Evolutionary conservation across 1,284 basidiomycete genomes (phyloP).

Genomic region (Melampsora larici-populina): DNA sequence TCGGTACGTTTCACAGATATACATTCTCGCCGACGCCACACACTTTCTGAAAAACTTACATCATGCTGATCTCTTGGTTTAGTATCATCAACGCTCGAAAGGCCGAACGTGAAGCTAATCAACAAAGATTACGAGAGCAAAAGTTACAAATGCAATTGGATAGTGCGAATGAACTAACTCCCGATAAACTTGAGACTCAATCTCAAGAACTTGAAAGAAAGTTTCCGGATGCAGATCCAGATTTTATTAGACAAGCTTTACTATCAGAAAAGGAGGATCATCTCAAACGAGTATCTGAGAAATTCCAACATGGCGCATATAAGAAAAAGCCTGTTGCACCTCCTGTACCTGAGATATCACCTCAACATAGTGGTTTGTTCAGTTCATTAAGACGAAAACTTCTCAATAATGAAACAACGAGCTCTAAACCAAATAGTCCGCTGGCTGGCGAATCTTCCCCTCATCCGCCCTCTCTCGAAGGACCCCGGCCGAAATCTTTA

Average conservation of each 20-base stretch:
- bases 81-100: slow-evolving; percentile 44
- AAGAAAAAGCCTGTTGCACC: slow-evolving; percentile 5
- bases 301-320: slow-evolving; percentile 40
- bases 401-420: slow-evolving; percentile 10
- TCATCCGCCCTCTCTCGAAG: background rate
- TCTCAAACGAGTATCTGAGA: slow-evolving; percentile 37
- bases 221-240: slow-evolving; percentile 42
- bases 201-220: slow-evolving; percentile 26
- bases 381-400: slow-evolving; percentile 34
- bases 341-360: slow-evolving; percentile 18
- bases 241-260: slow-evolving; percentile 29
- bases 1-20: slow-evolving; percentile 22
- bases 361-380: slow-evolving; percentile 38
- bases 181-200: slow-evolving; percentile 26
- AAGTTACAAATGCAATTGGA: slow-evolving; percentile 40
- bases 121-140: slow-evolving; percentile 36
- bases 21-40: background rate
- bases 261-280: slow-evolving; percentile 36
- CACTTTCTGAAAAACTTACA: background rate
- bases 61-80: background rate
- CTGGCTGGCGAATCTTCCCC: slow-evolving; percentile 22
- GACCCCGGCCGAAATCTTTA: background rate
- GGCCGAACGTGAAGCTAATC: slow-evolving; percentile 39
- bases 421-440: slow-evolving; percentile 11
- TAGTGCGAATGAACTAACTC: slow-evolving; percentile 35